Base-by-base conservation (phyloP, 495 filamentous ascomycete species). In the Trichoderma reesei region DNA sequence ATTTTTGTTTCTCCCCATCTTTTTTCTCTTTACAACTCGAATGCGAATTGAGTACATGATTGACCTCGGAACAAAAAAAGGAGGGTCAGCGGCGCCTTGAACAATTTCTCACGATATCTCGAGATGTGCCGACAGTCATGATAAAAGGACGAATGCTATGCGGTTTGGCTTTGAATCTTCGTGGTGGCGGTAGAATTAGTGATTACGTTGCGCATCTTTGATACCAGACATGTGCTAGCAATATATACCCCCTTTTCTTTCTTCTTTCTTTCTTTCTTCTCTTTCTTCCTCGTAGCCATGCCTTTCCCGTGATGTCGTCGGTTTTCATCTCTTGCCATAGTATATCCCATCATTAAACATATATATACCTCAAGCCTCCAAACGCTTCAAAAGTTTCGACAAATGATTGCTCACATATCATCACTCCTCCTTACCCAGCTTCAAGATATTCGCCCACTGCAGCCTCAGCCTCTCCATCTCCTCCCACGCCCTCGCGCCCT, bases 401-500 rank as follows among this genome's bases (percentile, higher is more conserved):
- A 26, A 36, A 36, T 14, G 14, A 33, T 9, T 56, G 11, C 10
- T 14, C 16, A 14, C 13, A 39, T 7, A 39, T 1, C 1, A 31
- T 56, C 44, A 18, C 44, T 48, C 14, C 3, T 48, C 7, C 6
- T 34, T 56, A 9, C 34, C 26, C 31, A 33, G 20, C 26, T 56
- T 56, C 7, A 79, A 69, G 54, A 76, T 82, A 26, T 60, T 72
- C 72, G 95, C 91, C 94, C 94, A 98, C 69, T 84, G 77, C 62
- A 74, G 70, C 70, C 94, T 81, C 80, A 97, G 72, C 74, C 78
- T 81, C 79, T 98, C 94, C 85, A 98, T 92, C 76, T 88, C 76
- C 72, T 69, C 80, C 94, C 94, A 98, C 68, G 83, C 87, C 68
- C 78, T 73, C 60, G 83, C 82, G 3, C 91, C 93, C 46, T 88